Conservation (phyloP, 169 alveolate genomes). For the Babesia ovis region DNA sequence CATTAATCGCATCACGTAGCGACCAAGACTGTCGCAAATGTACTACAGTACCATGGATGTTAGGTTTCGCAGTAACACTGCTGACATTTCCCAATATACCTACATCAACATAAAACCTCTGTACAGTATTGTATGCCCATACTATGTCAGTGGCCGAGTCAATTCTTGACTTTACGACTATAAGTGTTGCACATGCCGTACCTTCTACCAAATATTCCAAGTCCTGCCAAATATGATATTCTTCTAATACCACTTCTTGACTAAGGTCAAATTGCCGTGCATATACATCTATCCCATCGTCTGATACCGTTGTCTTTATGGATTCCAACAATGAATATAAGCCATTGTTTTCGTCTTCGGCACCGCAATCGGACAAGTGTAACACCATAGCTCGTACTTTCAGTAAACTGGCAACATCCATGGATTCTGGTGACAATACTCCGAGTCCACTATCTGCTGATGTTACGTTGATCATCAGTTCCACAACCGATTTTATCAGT, state of each 20-base stretch:
- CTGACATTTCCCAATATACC: not conserved
- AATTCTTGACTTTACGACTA: slow-evolving; percentile 2
- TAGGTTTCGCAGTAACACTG: not conserved
- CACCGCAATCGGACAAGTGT: slow-evolving; percentile 19
- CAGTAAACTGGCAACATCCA: slow-evolving; percentile 22
- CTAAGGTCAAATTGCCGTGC: slow-evolving; percentile 4
- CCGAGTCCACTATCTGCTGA: not conserved
- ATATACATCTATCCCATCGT: not conserved
- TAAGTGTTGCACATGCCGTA: not conserved
- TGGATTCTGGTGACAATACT: not conserved
- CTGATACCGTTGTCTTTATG: not conserved
- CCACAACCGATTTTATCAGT: not conserved
- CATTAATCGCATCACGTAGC: slow-evolving; percentile 26
- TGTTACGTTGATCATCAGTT: not conserved
- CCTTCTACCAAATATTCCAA: not conserved
- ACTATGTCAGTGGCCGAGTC: slow-evolving; percentile 18
- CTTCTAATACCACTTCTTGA: not conserved
- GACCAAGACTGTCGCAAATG: slow-evolving; percentile 1
- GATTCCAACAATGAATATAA: slow-evolving; percentile 1
- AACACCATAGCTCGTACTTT: not conserved
- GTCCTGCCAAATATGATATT: slow-evolving; percentile 11
- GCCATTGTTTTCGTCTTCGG: not conserved
- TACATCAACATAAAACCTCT: slow-evolving; percentile 9
- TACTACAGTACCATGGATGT: slow-evolving; percentile 10
- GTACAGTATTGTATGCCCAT: slow-evolving; percentile 32